Percentiles rank a stretch among this genome's conserved stretches.
These are phyloP conservation scores for Zymoseptoria brevis DNA, from an alignment of 2,329 filamentous ascomycete genomes.

Conservation along the genomic window DNA sequence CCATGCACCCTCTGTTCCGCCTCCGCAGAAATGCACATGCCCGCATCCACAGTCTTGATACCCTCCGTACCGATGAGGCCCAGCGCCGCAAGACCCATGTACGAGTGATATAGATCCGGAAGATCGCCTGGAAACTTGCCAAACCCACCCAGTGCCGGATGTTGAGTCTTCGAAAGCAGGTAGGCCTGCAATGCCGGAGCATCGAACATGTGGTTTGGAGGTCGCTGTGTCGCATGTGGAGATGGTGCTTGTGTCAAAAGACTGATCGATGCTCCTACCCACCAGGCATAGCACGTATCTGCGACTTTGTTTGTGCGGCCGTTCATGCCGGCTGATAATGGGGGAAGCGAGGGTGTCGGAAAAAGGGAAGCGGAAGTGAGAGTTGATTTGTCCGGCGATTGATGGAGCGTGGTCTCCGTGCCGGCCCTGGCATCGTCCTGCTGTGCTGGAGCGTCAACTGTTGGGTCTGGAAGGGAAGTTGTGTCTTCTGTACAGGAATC, in stretches of 20 bases:
- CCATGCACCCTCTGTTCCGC: slow-evolving; percentile 27
- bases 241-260: slow-evolving; percentile 15
- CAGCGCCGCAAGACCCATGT: slow-evolving; percentile 75
- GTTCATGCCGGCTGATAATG: slow-evolving; percentile 61
- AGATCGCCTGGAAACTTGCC: slow-evolving; percentile 40
- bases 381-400: slow-evolving; percentile 20
- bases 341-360: slow-evolving; percentile 1
- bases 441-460: neutral
- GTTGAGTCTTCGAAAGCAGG: slow-evolving; percentile 77
- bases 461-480: neutral
- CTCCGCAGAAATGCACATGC: slow-evolving; percentile 64
- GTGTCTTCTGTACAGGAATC: neutral
- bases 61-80: slow-evolving; percentile 54
- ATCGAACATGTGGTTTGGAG: slow-evolving; percentile 8
- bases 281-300: slow-evolving; percentile 95
- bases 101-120: slow-evolving; percentile 75
- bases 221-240: neutral
- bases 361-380: slow-evolving; percentile 4
- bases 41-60: slow-evolving; percentile 64
- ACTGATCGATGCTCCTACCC: slow-evolving; percentile 61
- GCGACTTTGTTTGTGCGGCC: slow-evolving; percentile 84
- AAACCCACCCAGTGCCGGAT: slow-evolving; percentile 54
- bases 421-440: neutral
- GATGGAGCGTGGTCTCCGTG: slow-evolving; percentile 12
- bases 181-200: slow-evolving; percentile 49